These are phyloP conservation scores for Cyanodermella asteris DNA, from an alignment of 2,329 filamentous ascomycete species.

Conservation along the genomic window DNA sequence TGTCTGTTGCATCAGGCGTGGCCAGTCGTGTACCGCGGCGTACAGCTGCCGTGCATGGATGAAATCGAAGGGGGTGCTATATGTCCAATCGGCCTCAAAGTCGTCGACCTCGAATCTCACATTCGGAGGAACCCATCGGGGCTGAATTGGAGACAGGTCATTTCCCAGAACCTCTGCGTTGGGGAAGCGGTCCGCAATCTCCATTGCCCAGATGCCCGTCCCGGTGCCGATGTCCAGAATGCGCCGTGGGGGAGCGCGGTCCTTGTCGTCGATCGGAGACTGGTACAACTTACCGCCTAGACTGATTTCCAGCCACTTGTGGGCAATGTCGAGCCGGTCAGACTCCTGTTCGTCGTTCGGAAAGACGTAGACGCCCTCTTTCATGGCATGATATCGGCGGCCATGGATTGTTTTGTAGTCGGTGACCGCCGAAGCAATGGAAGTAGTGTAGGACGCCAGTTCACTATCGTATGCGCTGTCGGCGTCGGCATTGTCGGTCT, in stretches of 20 bases:
- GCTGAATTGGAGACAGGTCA: slow-evolving; percentile 11
- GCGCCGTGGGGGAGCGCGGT: slow-evolving; percentile 7
- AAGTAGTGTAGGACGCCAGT: slow-evolving; percentile 10
- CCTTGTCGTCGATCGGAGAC: slow-evolving; percentile 12
- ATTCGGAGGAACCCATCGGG: slow-evolving; percentile 30
- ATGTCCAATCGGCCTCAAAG: slow-evolving; percentile 36
- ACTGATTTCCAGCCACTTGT: slow-evolving; percentile 6
- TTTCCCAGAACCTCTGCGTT: slow-evolving; percentile 7
- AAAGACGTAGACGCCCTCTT: slow-evolving; percentile 5
- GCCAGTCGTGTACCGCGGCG: slow-evolving; percentile 32
- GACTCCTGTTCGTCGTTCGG: slow-evolving; percentile 8
- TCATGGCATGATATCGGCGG: slow-evolving; percentile 12
- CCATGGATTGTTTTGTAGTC: slow-evolving; percentile 14
- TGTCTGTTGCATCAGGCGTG: slow-evolving; percentile 24
- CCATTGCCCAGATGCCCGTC: slow-evolving; percentile 15
- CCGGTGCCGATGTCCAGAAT: slow-evolving; percentile 16
- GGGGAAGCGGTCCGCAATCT: slow-evolving; percentile 9
- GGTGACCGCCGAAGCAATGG: slow-evolving; percentile 11
- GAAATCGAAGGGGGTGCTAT: slow-evolving; percentile 30
- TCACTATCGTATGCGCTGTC: too few relatives aligned
- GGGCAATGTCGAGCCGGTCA: slow-evolving; percentile 7
- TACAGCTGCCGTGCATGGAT: slow-evolving; percentile 31
- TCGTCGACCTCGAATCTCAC: slow-evolving; percentile 42
- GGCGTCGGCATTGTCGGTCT: too few relatives aligned
- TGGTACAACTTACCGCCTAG: slow-evolving; percentile 15